Conservation (phyloP, 1,284 basidiomycete genomes). For the Cryptococcus sp. region DNA sequence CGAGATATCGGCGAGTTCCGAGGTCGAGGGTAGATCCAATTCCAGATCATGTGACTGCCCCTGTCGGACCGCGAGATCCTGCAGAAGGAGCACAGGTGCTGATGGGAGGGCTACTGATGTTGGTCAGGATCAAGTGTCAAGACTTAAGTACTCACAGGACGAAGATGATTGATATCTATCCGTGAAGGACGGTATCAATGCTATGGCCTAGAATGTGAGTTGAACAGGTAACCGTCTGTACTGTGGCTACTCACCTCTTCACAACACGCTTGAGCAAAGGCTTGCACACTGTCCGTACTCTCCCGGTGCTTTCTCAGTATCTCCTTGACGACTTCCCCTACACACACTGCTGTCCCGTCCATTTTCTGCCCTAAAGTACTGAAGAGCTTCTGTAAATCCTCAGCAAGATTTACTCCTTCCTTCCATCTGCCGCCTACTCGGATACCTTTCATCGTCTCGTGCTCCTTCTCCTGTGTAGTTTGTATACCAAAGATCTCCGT, state of each 20-base stretch:
- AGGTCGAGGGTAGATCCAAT: conserved; percentile 9
- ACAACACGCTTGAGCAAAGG: conserved; percentile 18
- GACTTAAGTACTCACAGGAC: not conserved
- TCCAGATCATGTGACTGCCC: conserved; percentile 4
- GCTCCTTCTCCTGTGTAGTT: conserved; percentile 26
- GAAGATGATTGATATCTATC: conserved; percentile 3
- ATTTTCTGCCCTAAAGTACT: conserved; percentile 11
- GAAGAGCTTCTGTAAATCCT: conserved; percentile 18
- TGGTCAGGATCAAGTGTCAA: not conserved
- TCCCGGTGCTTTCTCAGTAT: conserved; percentile 3
- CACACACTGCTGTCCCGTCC: conserved; percentile 8
- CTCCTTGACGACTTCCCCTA: conserved; percentile 24
- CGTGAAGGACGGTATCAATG: not conserved
- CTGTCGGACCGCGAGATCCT: conserved; percentile 23
- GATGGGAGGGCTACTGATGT: conserved; percentile 16
- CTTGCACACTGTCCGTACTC: conserved; percentile 1
- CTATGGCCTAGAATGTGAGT: not conserved
- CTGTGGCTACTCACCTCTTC: conserved; percentile 9
- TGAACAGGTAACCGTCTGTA: too few relatives aligned
- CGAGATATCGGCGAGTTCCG: conserved; percentile 18
- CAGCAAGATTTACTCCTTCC: conserved; percentile 12
- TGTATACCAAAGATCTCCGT: conserved; percentile 28
- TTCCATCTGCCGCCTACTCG: conserved; percentile 26
- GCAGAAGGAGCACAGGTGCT: conserved; percentile 22
- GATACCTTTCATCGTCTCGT: conserved; percentile 28